A percentile compares a stretch with the other conserved stretches of the same genome.
phyloP scores from a whole-genome alignment of 2,329 filamentous ascomycete species.

The Dothiorella sarmentorum region DNA sequence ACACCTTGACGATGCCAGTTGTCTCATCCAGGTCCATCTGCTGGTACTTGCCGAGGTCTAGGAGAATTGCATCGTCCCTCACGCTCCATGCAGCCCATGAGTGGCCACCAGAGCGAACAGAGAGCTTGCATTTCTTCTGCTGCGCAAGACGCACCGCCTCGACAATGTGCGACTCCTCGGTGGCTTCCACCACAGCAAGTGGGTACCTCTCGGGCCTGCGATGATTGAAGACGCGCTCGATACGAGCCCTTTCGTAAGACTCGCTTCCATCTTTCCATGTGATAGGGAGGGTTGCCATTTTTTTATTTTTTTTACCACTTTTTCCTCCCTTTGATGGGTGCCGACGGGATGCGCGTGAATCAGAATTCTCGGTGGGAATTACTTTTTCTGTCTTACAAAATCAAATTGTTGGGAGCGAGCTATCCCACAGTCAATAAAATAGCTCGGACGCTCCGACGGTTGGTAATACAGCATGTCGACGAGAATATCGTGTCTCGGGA shows the following conservation, averaged over 20 bases:
- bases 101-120: constrained; percentile 50
- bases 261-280: constrained; percentile 21
- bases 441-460: not conserved
- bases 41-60: constrained; percentile 43
- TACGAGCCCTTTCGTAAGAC: constrained; percentile 37
- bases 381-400: not conserved
- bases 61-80: constrained; percentile 45
- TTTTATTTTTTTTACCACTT: no score
- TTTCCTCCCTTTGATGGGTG: no score
- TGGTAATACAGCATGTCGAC: not conserved
- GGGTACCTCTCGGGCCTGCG: constrained; percentile 42
- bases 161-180: constrained; percentile 25
- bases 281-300: constrained; percentile 19
- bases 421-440: no score
- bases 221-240: constrained; percentile 47
- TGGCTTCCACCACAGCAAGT: constrained; percentile 42
- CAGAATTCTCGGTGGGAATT: no score
- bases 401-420: no score
- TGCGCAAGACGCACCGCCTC: constrained; percentile 37
- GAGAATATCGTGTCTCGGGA: constrained; percentile 4
- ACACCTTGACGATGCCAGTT: constrained; percentile 40
- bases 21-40: constrained; percentile 39
- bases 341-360: no score
- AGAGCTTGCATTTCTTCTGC: constrained; percentile 37
- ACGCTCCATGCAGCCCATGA: constrained; percentile 51